Evolutionary conservation across 495 filamentous ascomycete species (phyloP), one percentile per base, ranked within the genome.

Genomic region (Aspergillus taichungensis): DNA sequence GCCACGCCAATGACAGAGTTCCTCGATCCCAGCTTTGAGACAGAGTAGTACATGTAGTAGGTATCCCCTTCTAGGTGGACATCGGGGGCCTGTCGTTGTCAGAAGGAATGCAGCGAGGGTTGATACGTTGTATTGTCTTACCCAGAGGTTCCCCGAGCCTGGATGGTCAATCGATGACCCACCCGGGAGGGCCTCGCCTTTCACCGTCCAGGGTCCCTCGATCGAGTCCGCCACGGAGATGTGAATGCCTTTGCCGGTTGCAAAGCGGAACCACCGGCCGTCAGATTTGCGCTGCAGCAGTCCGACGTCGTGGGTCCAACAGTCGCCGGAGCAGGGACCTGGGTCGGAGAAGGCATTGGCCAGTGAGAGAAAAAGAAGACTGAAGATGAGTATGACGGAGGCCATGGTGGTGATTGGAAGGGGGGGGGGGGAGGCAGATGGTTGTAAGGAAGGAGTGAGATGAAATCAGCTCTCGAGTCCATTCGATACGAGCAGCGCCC

Each of bases 41-140:
- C 74, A 1, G 78, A 68, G 62, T 88, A 90, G 72, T 85, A 88
- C 50, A 85, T 69, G 56, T 84, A 82, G 66, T 87, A 88, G 18
- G 62, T 67, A 12, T 51, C 59, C 33, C 70, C 72, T 1, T 83
- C 59, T 30, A 75, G 60, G 43, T 68, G 55, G 24, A 87, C 75
- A 52, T 87, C 82, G 0, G 84, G 84, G 2, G 85, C 84, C 82
- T 84, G 56, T 13, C 53, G 37, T 34, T 53, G 45, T 28, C 8
- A 45, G 27, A 14, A 36, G 40, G 8, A 46, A 37, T 32, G 35
- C 32, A 41, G 30, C 27, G 31, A 6, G 8, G 29, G 34, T 5
- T 9, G 32, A 8, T 13, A 27, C 10, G 7, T 53, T 60, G 30
- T 36, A 34, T 13, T 0, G 30, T 44, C 56, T 39, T 64, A 82